Evolutionary conservation across 768 basidiomycete species (phyloP).

Genomic region (Wakefieldia striispora): DNA sequence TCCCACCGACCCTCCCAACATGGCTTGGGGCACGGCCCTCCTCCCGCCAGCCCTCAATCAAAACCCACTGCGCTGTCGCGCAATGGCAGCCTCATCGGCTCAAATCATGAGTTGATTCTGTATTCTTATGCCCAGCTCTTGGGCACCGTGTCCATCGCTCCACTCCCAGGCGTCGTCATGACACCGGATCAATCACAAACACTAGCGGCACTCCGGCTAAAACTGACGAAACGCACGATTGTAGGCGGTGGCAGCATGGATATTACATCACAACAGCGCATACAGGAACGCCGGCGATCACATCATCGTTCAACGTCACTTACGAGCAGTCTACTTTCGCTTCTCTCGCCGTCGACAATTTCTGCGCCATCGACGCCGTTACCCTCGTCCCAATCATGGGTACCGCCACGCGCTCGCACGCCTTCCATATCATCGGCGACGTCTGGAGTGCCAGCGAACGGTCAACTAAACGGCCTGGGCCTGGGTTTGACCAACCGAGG

Average conservation of each 20-base stretch:
- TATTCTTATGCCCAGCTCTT: slow-evolving; percentile 84
- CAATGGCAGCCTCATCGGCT: slow-evolving; percentile 44
- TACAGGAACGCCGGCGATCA: slow-evolving; percentile 28
- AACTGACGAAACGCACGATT: slow-evolving; percentile 43
- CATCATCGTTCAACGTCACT: slow-evolving; percentile 54
- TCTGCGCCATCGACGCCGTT: slow-evolving; percentile 22
- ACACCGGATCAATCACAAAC: slow-evolving; percentile 45
- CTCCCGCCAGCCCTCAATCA: slow-evolving; percentile 20
- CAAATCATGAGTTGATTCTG: slow-evolving; percentile 66
- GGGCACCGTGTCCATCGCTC: slow-evolving; percentile 62
- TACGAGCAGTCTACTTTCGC: slow-evolving; percentile 48
- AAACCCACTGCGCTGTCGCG: slow-evolving; percentile 27
- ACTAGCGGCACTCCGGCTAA: slow-evolving; percentile 47
- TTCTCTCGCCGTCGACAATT: slow-evolving; percentile 42
- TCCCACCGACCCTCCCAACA: slow-evolving; percentile 38
- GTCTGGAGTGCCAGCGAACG: neutral
- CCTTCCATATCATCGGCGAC: slow-evolving; percentile 27
- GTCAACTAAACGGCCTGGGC: slow-evolving; percentile 25
- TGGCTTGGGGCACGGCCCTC: slow-evolving; percentile 48
- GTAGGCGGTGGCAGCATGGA: slow-evolving; percentile 78
- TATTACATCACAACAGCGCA: slow-evolving; percentile 45
- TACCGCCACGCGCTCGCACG: slow-evolving; percentile 15
- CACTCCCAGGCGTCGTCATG: slow-evolving; percentile 40
- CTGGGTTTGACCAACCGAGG: slow-evolving; percentile 30
- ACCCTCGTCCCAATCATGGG: slow-evolving; percentile 26